Evolutionary conservation across 805 yeast species (phyloP).

Genomic region (Ogataea kodamae): DNA sequence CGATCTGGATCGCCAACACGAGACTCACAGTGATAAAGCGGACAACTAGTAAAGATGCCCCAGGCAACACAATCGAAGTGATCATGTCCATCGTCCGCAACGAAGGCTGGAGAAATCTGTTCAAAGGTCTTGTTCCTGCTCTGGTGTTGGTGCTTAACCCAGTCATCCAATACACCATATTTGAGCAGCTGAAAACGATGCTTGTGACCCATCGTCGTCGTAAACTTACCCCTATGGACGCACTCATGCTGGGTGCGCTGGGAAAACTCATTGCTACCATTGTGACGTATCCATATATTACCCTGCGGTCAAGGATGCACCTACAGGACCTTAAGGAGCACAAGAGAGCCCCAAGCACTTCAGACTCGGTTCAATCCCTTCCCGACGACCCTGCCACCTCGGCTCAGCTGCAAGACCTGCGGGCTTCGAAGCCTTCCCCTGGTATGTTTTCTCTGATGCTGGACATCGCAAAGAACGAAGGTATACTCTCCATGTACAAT

Average conservation of each 20-base stretch:
- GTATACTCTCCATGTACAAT: conserved; percentile 71
- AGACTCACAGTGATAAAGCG: conserved; percentile 64
- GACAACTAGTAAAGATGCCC: conserved; percentile 13
- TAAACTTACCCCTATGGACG: conserved; percentile 66
- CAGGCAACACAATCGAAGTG: conserved; percentile 43
- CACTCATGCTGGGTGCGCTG: conserved; percentile 82
- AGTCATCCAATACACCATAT: conserved; percentile 85
- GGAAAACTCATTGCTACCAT: conserved; percentile 89
- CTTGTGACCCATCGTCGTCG: conserved; percentile 52
- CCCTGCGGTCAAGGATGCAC: conserved; percentile 87
- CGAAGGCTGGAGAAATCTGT: conserved; percentile 70
- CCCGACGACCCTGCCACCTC: conserved; percentile 22
- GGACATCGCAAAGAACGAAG: conserved; percentile 65
- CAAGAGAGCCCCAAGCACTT: conserved; percentile 12
- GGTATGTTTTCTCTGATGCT: conserved; percentile 49
- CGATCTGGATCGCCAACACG: conserved; percentile 94
- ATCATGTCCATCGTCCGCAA: conserved; percentile 58
- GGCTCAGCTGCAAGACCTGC: conserved; percentile 22
- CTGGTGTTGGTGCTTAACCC: conserved; percentile 83
- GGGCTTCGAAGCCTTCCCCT: conserved; percentile 15
- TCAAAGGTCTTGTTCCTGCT: conserved; percentile 87
- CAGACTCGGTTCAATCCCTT: conserved; percentile 24
- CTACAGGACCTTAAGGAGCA: conserved; percentile 39
- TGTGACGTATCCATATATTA: conserved; percentile 86
- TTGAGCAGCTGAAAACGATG: conserved; percentile 76